Conservation (phyloP, 371 early-diverging fungal species). For the Mucor plumbeus region DNA sequence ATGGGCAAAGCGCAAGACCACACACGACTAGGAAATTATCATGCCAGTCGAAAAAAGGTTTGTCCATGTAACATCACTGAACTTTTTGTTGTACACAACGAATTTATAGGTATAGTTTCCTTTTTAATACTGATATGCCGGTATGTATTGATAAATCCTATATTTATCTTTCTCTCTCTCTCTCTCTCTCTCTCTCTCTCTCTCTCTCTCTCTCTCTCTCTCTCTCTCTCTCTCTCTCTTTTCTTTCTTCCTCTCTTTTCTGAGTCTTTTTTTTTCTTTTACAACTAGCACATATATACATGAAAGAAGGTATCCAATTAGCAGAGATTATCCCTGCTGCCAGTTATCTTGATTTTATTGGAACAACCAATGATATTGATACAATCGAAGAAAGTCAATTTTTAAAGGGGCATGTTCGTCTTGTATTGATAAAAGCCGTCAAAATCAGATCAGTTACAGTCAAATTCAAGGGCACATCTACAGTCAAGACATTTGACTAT, state of each 20-base stretch:
- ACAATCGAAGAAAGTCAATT: conserved; percentile 12
- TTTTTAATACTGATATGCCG: neutral
- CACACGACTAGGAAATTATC: neutral
- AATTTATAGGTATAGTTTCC: neutral
- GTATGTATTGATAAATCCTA: neutral
- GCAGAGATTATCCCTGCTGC: conserved; percentile 37
- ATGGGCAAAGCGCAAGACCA: neutral
- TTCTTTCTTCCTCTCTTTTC: neutral
- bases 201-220: neutral
- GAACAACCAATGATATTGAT: conserved; percentile 23
- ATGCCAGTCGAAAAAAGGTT: neutral
- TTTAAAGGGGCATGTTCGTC: conserved; percentile 29
- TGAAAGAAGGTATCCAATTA: conserved; percentile 37
- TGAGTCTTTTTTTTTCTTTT: neutral
- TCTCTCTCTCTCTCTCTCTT: neutral
- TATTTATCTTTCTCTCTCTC: neutral
- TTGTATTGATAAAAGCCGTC: conserved; percentile 29
- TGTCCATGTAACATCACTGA: neutral
- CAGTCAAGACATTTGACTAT: conserved; percentile 11
- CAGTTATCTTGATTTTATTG: conserved; percentile 35
- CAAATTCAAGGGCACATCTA: conserved; percentile 36
- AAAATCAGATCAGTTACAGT: conserved; percentile 42
- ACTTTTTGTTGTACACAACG: neutral
- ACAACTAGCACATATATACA: neutral
- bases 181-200: neutral